Conservation (phyloP, 1,284 basidiomycete species). For the Cystobasidium pallidum region DNA sequence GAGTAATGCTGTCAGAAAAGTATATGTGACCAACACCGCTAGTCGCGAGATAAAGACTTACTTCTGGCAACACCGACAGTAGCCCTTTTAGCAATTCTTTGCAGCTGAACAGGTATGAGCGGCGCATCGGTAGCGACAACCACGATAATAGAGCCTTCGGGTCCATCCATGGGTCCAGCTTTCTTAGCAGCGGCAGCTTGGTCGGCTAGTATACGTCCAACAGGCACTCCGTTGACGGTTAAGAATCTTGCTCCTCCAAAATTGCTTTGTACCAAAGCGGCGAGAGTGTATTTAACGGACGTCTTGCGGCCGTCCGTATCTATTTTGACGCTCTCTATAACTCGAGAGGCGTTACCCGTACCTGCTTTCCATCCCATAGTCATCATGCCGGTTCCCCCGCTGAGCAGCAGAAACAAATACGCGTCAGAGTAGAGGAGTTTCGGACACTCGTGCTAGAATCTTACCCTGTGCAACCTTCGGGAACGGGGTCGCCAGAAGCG, state of each 20-base stretch:
- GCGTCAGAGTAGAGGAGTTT: background rate
- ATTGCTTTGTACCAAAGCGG: constrained; percentile 50
- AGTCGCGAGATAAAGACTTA: no score
- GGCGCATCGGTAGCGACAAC: constrained; percentile 51
- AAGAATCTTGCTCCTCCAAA: constrained; percentile 49
- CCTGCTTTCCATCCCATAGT: constrained; percentile 49
- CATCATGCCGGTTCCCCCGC: constrained; percentile 51
- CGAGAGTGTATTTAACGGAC: constrained; percentile 45
- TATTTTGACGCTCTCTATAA: constrained; percentile 42
- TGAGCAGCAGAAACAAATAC: background rate
- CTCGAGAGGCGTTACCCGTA: constrained; percentile 46
- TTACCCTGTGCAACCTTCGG: constrained; percentile 48
- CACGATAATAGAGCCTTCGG: constrained; percentile 48
- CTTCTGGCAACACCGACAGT: constrained; percentile 47
- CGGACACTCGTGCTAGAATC: background rate
- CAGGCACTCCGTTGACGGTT: constrained; percentile 48
- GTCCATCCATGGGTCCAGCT: constrained; percentile 36
- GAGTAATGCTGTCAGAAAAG: no score
- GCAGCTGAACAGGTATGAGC: constrained; percentile 48
- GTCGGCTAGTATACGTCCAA: constrained; percentile 45
- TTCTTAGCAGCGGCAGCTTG: constrained; percentile 40
- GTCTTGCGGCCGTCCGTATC: constrained; percentile 39
- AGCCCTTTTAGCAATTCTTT: constrained; percentile 48
- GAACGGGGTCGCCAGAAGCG: constrained; percentile 45
- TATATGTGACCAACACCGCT: no score